Evolutionary conservation across 352 stramenopile species (phyloP).

Genomic region (Globisporangium cylindrosporum): DNA sequence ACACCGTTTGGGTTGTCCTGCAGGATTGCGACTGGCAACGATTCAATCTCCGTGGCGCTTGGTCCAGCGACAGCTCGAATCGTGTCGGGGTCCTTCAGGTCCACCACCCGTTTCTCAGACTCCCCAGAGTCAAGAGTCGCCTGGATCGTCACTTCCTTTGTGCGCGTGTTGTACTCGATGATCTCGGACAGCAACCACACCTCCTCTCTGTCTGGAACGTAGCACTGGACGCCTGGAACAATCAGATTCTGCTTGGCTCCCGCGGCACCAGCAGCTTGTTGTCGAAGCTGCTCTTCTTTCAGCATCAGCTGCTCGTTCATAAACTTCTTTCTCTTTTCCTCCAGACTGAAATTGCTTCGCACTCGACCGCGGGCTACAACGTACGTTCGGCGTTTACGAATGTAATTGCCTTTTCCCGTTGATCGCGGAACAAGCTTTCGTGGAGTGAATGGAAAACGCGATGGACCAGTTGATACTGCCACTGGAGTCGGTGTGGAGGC

Average conservation of each 20-base stretch:
- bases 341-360: constrained; percentile 70
- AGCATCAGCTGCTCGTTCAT: constrained; percentile 80
- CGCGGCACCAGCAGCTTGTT: constrained; percentile 50
- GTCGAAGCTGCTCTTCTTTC: constrained; percentile 77
- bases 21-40: constrained; percentile 77
- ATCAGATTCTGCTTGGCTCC: constrained; percentile 81
- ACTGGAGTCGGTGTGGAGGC: constrained; percentile 8
- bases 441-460: constrained; percentile 45
- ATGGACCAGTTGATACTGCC: constrained; percentile 12
- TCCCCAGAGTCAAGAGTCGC: constrained; percentile 63
- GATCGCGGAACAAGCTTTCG: constrained; percentile 57
- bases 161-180: constrained; percentile 78
- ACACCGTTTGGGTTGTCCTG: constrained; percentile 75
- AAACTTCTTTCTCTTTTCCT: constrained; percentile 79
- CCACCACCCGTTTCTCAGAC: constrained; percentile 64
- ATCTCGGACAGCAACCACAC: constrained; percentile 85
- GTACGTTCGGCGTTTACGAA: constrained; percentile 80
- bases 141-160: constrained; percentile 78
- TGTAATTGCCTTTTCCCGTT: constrained; percentile 61
- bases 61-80: constrained; percentile 79
- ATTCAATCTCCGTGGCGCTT: constrained; percentile 77
- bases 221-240: constrained; percentile 86
- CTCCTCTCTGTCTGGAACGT: constrained; percentile 85
- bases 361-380: constrained; percentile 35
- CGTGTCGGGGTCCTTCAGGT: constrained; percentile 82